A percentile compares a stretch with the other conserved stretches of the same genome.
These are phyloP conservation scores for Maudiozyma bulderi DNA, from an alignment of 805 yeast genomes.

Conservation along the genomic window DNA sequence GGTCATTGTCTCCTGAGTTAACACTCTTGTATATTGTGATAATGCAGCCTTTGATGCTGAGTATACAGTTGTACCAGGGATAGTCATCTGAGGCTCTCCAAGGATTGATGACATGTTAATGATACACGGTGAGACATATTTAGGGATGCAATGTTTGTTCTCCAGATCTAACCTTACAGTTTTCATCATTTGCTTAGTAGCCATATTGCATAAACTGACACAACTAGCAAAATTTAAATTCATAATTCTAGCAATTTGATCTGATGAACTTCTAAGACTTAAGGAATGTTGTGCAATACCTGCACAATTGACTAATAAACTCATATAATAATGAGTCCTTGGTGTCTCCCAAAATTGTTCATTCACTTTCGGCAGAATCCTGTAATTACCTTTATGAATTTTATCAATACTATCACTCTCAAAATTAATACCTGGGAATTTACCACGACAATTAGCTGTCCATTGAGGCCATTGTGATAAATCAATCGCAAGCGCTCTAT, in stretches of 20 bases:
- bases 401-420: background rate
- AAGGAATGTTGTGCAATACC: slow-evolving; percentile 24
- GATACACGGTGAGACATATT: slow-evolving; percentile 9
- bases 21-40: slow-evolving; percentile 16
- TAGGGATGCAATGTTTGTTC: background rate
- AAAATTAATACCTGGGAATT: slow-evolving; percentile 12
- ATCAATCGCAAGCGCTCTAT: slow-evolving; percentile 22
- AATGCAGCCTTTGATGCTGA: slow-evolving; percentile 28
- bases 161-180: background rate
- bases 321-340: slow-evolving; percentile 10
- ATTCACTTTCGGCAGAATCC: background rate
- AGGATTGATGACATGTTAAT: slow-evolving; percentile 25
- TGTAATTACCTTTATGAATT: background rate
- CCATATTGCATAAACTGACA: slow-evolving; percentile 17
- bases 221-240: slow-evolving; percentile 23
- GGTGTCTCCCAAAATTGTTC: slow-evolving; percentile 1
- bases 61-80: slow-evolving; percentile 26
- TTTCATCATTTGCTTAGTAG: slow-evolving; percentile 17
- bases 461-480: slow-evolving; percentile 24
- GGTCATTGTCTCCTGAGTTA: slow-evolving; percentile 15
- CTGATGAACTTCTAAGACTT: slow-evolving; percentile 12
- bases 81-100: slow-evolving; percentile 9
- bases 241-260: slow-evolving; percentile 13
- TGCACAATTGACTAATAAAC: slow-evolving; percentile 25
- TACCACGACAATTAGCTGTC: slow-evolving; percentile 3